Evolutionary conservation across 352 stramenopile genomes (phyloP).

Genomic region (Phytophthora pinifolia): DNA sequence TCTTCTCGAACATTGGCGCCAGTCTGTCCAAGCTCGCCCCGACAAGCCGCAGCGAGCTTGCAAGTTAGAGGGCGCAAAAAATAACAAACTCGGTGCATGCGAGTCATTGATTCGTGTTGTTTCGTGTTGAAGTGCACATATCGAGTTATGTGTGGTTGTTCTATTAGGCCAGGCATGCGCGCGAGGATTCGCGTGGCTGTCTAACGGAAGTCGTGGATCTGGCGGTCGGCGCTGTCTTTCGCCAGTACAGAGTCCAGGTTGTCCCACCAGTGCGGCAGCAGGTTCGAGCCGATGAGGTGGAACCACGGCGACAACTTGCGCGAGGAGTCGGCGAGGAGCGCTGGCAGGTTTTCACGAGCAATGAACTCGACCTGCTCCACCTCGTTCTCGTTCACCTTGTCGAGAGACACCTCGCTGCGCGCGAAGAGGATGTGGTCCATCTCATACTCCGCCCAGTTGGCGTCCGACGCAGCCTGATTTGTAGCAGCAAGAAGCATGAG

Average conservation of each 20-base stretch:
- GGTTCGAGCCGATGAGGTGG: conserved; percentile 63
- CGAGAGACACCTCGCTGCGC: conserved; percentile 73
- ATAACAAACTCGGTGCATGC: conserved; percentile 9
- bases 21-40: conserved; percentile 54
- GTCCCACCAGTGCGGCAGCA: conserved; percentile 76
- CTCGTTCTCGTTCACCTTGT: conserved; percentile 93
- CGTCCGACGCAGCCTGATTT: conserved; percentile 68
- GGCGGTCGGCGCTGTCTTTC: conserved; percentile 47
- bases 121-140: conserved; percentile 7
- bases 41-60: conserved; percentile 45
- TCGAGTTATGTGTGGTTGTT: conserved; percentile 9
- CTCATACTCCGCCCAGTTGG: conserved; percentile 97
- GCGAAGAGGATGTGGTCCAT: conserved; percentile 98
- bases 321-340: conserved; percentile 53
- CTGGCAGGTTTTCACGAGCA: conserved; percentile 50
- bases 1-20: conserved; percentile 62
- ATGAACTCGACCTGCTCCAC: conserved; percentile 92
- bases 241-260: conserved; percentile 62
- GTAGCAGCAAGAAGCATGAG: conserved; percentile 13
- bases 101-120: too few relatives aligned
- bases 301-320: conserved; percentile 87
- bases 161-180: conserved; percentile 6
- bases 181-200: neutral
- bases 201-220: conserved; percentile 68
- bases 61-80: conserved; percentile 7